A percentile compares a stretch with the other conserved stretches of the same genome.
Conservation (phyloP, 306 rosid genomes). For the Hippophae rhamnoides region DNA sequence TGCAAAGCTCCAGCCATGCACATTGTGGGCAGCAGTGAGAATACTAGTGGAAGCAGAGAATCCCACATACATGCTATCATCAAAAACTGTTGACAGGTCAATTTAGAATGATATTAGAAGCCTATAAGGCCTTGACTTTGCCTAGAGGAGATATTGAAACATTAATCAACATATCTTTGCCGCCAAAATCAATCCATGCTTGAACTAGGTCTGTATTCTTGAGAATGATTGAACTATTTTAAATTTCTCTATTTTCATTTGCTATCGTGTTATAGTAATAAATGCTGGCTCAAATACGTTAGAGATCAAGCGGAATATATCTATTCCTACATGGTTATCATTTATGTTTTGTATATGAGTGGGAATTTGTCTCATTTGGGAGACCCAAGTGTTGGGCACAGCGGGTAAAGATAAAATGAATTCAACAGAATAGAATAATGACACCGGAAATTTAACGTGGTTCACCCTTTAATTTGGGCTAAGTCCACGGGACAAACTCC, state of each 20-base stretch:
- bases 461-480: too few species aligned
- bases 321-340: slow-evolving; percentile 25
- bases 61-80: slow-evolving; percentile 22
- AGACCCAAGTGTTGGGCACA: too few species aligned
- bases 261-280: neutral
- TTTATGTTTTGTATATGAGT: slow-evolving; percentile 18
- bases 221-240: slow-evolving; percentile 6
- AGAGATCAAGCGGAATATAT: slow-evolving; percentile 21
- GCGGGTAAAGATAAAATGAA: too few species aligned
- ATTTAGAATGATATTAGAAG: slow-evolving; percentile 19
- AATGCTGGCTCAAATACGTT: slow-evolving; percentile 14
- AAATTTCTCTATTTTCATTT: neutral
- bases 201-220: slow-evolving; percentile 21
- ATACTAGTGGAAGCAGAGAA: slow-evolving; percentile 31
- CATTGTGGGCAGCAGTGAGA: slow-evolving; percentile 16
- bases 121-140: slow-evolving; percentile 12
- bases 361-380: slow-evolving; percentile 18
- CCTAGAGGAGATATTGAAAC: slow-evolving; percentile 20
- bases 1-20: slow-evolving; percentile 29
- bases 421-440: too few species aligned
- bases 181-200: slow-evolving; percentile 26
- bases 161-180: slow-evolving; percentile 12
- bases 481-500: too few species aligned
- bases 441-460: too few species aligned
- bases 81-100: slow-evolving; percentile 19